These are phyloP conservation scores for Cercospora berteroae DNA, from an alignment of 2,329 filamentous ascomycete species.

Conservation along the genomic window DNA sequence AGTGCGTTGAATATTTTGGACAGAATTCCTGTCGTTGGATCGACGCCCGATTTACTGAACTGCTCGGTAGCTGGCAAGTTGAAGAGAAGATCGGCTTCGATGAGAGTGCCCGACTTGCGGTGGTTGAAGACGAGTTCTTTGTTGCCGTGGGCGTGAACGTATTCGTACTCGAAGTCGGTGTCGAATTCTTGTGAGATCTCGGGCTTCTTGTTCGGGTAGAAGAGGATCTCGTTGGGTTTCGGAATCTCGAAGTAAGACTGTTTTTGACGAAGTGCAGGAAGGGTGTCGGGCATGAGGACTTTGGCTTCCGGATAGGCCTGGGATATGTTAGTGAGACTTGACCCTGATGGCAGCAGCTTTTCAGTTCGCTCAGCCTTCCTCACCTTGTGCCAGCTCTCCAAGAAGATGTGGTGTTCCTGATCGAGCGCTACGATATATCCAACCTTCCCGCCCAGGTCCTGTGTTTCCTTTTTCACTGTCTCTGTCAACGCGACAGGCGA, in stretches of 20 bases:
- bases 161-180: conserved; percentile 79
- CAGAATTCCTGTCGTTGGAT: conserved; percentile 56
- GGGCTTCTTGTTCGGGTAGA: conserved; percentile 38
- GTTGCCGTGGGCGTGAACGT: conserved; percentile 74
- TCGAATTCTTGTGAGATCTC: conserved; percentile 77
- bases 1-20: conserved; percentile 58
- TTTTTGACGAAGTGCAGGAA: conserved; percentile 72
- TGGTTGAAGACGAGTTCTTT: conserved; percentile 87
- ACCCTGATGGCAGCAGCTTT: no score
- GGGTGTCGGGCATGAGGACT: conserved; percentile 77
- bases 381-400: conserved; percentile 73
- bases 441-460: conserved; percentile 59
- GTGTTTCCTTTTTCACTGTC: conserved; percentile 63
- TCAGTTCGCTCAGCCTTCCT: no score
- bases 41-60: conserved; percentile 57
- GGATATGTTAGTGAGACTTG: neutral
- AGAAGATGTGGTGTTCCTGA: conserved; percentile 91
- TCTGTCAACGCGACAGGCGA: conserved; percentile 84
- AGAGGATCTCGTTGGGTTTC: conserved; percentile 53
- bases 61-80: conserved; percentile 87
- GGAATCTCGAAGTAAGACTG: conserved; percentile 37
- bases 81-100: conserved; percentile 89
- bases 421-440: conserved; percentile 86
- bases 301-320: conserved; percentile 71
- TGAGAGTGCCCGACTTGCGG: conserved; percentile 72